phyloP scores from a whole-genome alignment of 2,329 filamentous ascomycete genomes.

The Aspergillus puulaauensis region DNA sequence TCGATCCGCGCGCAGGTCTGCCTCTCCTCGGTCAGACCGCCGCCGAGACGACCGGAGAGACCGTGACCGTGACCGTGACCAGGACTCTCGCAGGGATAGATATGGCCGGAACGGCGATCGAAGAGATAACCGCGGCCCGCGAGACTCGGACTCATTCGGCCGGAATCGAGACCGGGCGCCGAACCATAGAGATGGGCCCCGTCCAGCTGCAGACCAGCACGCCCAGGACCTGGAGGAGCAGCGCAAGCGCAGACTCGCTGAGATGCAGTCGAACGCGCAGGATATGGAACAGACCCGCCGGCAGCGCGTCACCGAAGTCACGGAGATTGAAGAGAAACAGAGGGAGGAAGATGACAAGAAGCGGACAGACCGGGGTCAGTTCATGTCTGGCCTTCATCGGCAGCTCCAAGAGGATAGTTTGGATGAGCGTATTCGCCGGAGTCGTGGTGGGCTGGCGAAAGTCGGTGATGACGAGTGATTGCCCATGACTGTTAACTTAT shows the following conservation, averaged over 20 bases:
- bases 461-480: slow-evolving; percentile 20
- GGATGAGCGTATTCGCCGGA: slow-evolving; percentile 35
- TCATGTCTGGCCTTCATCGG: slow-evolving; percentile 34
- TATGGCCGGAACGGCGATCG: slow-evolving; percentile 17
- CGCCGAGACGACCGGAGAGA: slow-evolving; percentile 17
- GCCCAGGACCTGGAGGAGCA: slow-evolving; percentile 32
- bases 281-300: slow-evolving; percentile 71
- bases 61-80: slow-evolving; percentile 8
- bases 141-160: slow-evolving; percentile 16
- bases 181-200: neutral
- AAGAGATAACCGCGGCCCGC: slow-evolving; percentile 22
- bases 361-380: slow-evolving; percentile 35
- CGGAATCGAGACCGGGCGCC: slow-evolving; percentile 21
- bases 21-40: slow-evolving; percentile 22
- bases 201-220: slow-evolving; percentile 16
- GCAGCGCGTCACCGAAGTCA: slow-evolving; percentile 65
- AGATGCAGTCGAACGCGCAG: slow-evolving; percentile 70
- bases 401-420: slow-evolving; percentile 36
- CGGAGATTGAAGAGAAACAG: slow-evolving; percentile 63
- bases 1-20: slow-evolving; percentile 25
- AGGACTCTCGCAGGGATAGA: slow-evolving; percentile 11
- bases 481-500: neutral
- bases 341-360: slow-evolving; percentile 64
- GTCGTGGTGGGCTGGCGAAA: slow-evolving; percentile 32
- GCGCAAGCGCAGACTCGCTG: slow-evolving; percentile 57